These are phyloP conservation scores for Leptomonas pyrrhocoris DNA, from an alignment of 208 protist genomes.

Conservation along the genomic window DNA sequence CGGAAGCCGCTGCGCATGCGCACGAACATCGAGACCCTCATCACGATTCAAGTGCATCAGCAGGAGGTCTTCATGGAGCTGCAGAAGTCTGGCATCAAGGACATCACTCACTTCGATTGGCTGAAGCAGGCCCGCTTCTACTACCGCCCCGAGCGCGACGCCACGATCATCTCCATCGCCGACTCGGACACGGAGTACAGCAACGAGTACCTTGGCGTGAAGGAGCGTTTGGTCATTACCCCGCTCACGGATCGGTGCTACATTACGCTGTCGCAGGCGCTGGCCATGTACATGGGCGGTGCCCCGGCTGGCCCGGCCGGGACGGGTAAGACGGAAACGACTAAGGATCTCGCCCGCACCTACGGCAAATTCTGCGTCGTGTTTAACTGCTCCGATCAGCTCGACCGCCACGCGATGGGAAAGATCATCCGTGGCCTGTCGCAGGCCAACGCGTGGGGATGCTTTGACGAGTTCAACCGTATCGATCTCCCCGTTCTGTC, in stretches of 20 bases:
- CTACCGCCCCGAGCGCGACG: slow-evolving; percentile 90
- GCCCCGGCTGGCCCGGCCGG: slow-evolving; percentile 96
- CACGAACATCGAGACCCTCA: slow-evolving; percentile 96
- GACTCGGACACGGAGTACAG: slow-evolving; percentile 95
- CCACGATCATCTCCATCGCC: slow-evolving; percentile 93
- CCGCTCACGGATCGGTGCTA: slow-evolving; percentile 96
- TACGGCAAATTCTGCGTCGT: slow-evolving; percentile 96
- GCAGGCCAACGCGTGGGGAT: slow-evolving; percentile 94
- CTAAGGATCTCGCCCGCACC: slow-evolving; percentile 94
- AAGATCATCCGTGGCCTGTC: slow-evolving; percentile 95
- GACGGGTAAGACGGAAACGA: slow-evolving; percentile 98
- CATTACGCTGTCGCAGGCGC: slow-evolving; percentile 96
- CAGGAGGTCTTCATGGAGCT: slow-evolving; percentile 94
- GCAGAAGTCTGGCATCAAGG: slow-evolving; percentile 87
- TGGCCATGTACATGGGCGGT: slow-evolving; percentile 96
- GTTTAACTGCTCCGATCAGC: slow-evolving; percentile 95
- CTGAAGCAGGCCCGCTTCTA: slow-evolving; percentile 95
- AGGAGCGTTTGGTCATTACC: slow-evolving; percentile 95
- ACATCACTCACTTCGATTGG: slow-evolving; percentile 94
- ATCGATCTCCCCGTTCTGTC: slow-evolving; percentile 95
- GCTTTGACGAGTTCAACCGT: slow-evolving; percentile 96
- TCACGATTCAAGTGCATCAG: slow-evolving; percentile 96
- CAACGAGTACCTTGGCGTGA: slow-evolving; percentile 96
- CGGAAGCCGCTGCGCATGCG: slow-evolving; percentile 87
- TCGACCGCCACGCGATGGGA: slow-evolving; percentile 94